A percentile compares a stretch with the other conserved stretches of the same genome.
Conservation (phyloP, 371 early-diverging fungal species). For the Nematocida displodere region DNA sequence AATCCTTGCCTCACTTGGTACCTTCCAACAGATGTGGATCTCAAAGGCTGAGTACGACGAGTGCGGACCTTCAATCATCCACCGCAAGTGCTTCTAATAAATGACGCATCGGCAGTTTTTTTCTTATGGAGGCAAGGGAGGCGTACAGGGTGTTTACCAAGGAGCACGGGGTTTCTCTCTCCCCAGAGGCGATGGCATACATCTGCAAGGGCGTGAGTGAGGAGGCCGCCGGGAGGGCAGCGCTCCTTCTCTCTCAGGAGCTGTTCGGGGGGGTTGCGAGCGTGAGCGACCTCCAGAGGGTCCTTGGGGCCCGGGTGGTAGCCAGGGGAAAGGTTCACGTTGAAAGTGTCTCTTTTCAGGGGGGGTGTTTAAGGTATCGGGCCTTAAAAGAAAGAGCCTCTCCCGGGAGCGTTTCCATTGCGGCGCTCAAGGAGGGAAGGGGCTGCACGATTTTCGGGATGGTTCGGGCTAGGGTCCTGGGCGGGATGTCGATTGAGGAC, state of each 20-base stretch:
- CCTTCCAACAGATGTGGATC: constrained; percentile 96
- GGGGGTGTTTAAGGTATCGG: neutral
- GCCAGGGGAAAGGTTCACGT: neutral
- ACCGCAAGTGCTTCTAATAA: constrained; percentile 66
- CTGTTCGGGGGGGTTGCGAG: neutral
- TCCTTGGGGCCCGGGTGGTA: neutral
- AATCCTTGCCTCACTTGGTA: constrained; percentile 93
- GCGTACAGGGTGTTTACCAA: constrained; percentile 13
- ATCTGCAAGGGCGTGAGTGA: neutral
- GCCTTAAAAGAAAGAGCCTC: constrained; percentile 1
- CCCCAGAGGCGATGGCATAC: neutral
- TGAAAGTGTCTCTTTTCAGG: neutral
- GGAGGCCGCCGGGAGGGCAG: neutral
- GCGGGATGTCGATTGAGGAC: constrained; percentile 16
- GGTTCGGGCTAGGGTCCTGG: neutral
- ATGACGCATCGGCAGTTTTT: neutral
- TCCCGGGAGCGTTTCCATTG: neutral
- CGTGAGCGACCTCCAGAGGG: neutral
- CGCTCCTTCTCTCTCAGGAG: neutral
- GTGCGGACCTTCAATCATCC: constrained; percentile 64
- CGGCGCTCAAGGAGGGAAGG: constrained; percentile 4
- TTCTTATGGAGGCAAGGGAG: constrained; percentile 1
- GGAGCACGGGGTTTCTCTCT: constrained; percentile 6
- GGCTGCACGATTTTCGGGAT: constrained; percentile 25
- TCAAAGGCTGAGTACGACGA: constrained; percentile 89